Conservation (phyloP, 371 early-diverging fungal species). For the Mucor mucedo region DNA sequence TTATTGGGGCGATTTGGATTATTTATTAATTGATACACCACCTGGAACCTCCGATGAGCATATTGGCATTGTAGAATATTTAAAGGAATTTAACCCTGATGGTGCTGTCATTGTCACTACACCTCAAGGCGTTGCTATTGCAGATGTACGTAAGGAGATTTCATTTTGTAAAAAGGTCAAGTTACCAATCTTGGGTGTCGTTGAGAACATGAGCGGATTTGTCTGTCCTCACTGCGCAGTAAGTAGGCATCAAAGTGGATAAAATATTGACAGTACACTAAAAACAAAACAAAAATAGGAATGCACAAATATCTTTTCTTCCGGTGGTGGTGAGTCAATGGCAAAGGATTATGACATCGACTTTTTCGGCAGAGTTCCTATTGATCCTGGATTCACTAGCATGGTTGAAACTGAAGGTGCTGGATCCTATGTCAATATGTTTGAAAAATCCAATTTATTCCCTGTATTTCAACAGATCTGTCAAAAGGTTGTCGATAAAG, state of each 20-base stretch:
- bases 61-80: conserved; percentile 77
- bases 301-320: conserved; percentile 92
- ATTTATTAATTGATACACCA: conserved; percentile 93
- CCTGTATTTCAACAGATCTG: conserved; percentile 66
- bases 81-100: conserved; percentile 76
- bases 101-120: conserved; percentile 89
- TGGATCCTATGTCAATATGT: conserved; percentile 58
- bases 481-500: conserved; percentile 46
- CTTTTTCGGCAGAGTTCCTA: conserved; percentile 86
- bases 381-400: conserved; percentile 78
- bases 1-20: conserved; percentile 87
- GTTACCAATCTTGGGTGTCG: conserved; percentile 82
- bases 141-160: conserved; percentile 88
- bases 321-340: conserved; percentile 91
- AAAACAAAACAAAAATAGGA: conserved; percentile 67
- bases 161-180: conserved; percentile 85
- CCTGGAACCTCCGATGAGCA: conserved; percentile 98
- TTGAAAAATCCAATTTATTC: conserved; percentile 63
- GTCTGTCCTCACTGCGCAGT: conserved; percentile 88
- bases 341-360: conserved; percentile 79
- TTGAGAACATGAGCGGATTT: conserved; percentile 96
- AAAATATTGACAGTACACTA: neutral
- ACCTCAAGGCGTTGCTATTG: conserved; percentile 86
- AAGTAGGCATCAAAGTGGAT: conserved; percentile 20
- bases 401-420: conserved; percentile 68